phyloP scores from a whole-genome alignment of 2,329 filamentous ascomycete genomes.

The Aspergillus pseudonomiae region DNA sequence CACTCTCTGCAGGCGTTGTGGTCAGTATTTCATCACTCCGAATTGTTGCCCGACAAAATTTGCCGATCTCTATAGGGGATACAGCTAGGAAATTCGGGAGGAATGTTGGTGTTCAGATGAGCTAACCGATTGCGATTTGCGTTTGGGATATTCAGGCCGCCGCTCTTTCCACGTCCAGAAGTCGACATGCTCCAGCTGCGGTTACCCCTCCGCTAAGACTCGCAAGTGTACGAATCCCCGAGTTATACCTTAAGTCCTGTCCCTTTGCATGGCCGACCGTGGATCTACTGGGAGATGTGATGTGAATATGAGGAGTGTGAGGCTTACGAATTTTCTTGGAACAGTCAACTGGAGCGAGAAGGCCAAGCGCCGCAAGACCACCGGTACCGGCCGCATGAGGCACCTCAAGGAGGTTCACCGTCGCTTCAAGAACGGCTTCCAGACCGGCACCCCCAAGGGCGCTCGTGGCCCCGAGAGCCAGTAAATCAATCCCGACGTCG shows the following conservation, averaged over 20 bases:
- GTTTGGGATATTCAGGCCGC: slow-evolving; percentile 64
- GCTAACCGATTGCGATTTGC: slow-evolving; percentile 37
- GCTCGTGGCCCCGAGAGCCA: slow-evolving; percentile 66
- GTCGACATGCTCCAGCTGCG: slow-evolving; percentile 94
- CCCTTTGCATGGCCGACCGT: slow-evolving; percentile 19
- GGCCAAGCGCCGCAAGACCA: slow-evolving; percentile 99
- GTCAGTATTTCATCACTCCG: slow-evolving; percentile 61
- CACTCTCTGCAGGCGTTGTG: slow-evolving; percentile 97
- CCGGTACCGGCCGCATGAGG: slow-evolving; percentile 93
- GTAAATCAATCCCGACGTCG: slow-evolving; percentile 43
- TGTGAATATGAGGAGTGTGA: slow-evolving; percentile 15
- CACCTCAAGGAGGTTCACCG: slow-evolving; percentile 91
- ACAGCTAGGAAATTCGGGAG: slow-evolving; percentile 11
- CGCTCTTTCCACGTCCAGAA: slow-evolving; percentile 99
- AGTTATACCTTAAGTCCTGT: slow-evolving; percentile 4
- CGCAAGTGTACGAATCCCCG: slow-evolving; percentile 82
- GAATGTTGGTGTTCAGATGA: slow-evolving; percentile 18
- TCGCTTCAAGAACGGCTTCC: slow-evolving; percentile 98
- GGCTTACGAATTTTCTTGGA: slow-evolving; percentile 33
- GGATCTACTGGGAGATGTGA: slow-evolving; percentile 10
- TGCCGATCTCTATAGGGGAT: slow-evolving; percentile 20
- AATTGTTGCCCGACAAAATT: slow-evolving; percentile 17
- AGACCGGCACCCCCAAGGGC: slow-evolving; percentile 82
- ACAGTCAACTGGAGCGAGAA: slow-evolving; percentile 99
- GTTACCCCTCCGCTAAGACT: slow-evolving; percentile 95